Base-by-base conservation (phyloP, 2,329 filamentous ascomycete species). In the Trichoderma simmonsii region DNA sequence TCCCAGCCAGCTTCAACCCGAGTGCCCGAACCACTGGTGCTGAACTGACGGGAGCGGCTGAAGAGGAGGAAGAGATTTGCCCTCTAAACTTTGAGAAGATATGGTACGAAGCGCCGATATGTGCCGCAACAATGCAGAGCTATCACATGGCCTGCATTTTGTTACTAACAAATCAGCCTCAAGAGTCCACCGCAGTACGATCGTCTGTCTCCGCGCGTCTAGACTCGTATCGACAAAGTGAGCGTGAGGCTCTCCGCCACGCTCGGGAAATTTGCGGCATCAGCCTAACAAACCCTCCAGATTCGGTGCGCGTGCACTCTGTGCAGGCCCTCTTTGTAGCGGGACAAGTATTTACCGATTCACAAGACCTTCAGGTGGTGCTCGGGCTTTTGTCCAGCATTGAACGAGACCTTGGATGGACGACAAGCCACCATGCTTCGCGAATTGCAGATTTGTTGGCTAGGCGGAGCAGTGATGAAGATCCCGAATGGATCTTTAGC, bases 61-160 rank as follows among this genome's bases (percentile, higher is more conserved):
- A 48, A 7, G 51, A 66, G 14, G 32, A n/a, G 21, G 56, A 32
- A 11, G 34, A 32, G 1, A 18, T 7, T 14, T 32, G 34, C n/a
- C 36, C 56, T 24, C n/a, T 26, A 4, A 69, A 61, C 12, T 60
- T 69, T n/a, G 66, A 69, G 12, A 48, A 69, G 66, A 61, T 69
- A 48, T 69, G 66, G 66, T 69, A 69, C 36, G 66, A 69, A 21
- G 66, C 56, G 14, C n/a, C 66, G 7, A 69, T 69, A 60, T 69
- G 66, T 26, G 66, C 66, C 6, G 66, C 66, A 30, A 69, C 66
- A 26, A 69, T 69, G 66, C 66, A 69, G 14, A 69, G 36, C 36
- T 69, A 69, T 26, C 66, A 69, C 18, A 61, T 69, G 66, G 66
- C 66, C n/a, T 69, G 66, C 34, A 69, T 69, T 34, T 57, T 69